These are phyloP conservation scores for Fusarium nematophilum DNA, from an alignment of 2,329 filamentous ascomycete genomes.

Conservation along the genomic window DNA sequence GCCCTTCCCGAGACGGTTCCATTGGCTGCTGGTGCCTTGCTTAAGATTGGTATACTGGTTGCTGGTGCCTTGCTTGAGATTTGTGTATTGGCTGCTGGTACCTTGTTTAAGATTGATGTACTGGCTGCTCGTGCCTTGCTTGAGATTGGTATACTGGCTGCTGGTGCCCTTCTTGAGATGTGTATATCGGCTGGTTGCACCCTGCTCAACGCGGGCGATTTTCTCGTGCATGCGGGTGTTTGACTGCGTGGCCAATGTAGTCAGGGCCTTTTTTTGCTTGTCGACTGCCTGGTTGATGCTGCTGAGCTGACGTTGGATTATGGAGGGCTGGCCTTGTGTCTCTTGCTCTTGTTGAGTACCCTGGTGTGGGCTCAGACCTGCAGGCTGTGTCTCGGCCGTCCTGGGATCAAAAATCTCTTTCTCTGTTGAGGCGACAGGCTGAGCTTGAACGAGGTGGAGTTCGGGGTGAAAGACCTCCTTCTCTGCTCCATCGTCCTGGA, in stretches of 20 bases:
- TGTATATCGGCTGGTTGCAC: slow-evolving; percentile 4
- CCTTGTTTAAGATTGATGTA: too few species aligned
- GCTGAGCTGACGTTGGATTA: slow-evolving; percentile 12
- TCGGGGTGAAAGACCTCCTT: slow-evolving; percentile 1
- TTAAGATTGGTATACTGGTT: too few species aligned
- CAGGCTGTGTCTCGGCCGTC: background rate
- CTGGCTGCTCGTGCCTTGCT: too few species aligned
- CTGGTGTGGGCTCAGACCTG: background rate
- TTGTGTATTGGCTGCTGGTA: too few species aligned
- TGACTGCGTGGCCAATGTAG: slow-evolving; percentile 12
- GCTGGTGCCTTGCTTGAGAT: too few species aligned
- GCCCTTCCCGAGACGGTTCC: too few species aligned
- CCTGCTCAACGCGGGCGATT: slow-evolving; percentile 10
- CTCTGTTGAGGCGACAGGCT: background rate
- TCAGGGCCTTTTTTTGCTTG: slow-evolving; percentile 32
- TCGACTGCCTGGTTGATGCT: slow-evolving; percentile 28
- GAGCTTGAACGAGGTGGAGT: too few species aligned
- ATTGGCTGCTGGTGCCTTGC: too few species aligned
- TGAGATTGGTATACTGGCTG: background rate
- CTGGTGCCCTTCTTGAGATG: slow-evolving; percentile 21
- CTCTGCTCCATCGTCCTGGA: background rate
- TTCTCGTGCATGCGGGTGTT: slow-evolving; percentile 18
- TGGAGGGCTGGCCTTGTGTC: background rate
- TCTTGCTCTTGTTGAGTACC: background rate
- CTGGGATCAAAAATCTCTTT: slow-evolving; percentile 15